Evolutionary conservation across 139 green algal species (phyloP).

Genomic region (Pleodorina starrii): DNA sequence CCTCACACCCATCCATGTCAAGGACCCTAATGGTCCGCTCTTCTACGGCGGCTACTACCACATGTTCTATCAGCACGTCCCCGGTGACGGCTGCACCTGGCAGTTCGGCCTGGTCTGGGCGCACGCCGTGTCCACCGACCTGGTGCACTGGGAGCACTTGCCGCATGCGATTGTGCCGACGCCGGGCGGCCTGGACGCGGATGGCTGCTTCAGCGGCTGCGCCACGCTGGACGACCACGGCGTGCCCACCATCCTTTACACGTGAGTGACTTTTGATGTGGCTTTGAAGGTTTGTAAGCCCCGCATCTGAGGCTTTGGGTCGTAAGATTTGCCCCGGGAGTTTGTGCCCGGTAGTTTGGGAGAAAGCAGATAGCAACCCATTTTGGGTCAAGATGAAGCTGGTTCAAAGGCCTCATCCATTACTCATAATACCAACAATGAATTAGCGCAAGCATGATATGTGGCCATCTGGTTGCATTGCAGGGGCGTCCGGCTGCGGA

Average conservation of each 20-base stretch:
- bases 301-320: no score
- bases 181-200: slow-evolving; percentile 66
- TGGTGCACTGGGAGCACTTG: slow-evolving; percentile 84
- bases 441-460: no score
- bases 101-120: slow-evolving; percentile 80
- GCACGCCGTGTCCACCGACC: slow-evolving; percentile 75
- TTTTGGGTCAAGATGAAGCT: no score
- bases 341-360: no score
- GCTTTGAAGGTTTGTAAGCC: no score
- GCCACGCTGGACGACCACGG: slow-evolving; percentile 61
- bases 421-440: no score
- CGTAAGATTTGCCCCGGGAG: no score
- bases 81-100: slow-evolving; percentile 72
- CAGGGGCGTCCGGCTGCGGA: slow-evolving; percentile 79
- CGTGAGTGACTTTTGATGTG: slow-evolving; percentile 34
- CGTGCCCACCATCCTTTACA: slow-evolving; percentile 74
- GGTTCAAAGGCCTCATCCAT: no score
- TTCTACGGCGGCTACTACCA: slow-evolving; percentile 75
- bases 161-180: slow-evolving; percentile 75
- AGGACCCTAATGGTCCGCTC: slow-evolving; percentile 53
- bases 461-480: no score
- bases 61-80: slow-evolving; percentile 88
- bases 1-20: no score
- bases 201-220: slow-evolving; percentile 79
- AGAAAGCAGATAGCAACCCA: no score